These are phyloP conservation scores for Claviceps maximensis DNA, from an alignment of 2,329 filamentous ascomycete genomes.

Conservation along the genomic window DNA sequence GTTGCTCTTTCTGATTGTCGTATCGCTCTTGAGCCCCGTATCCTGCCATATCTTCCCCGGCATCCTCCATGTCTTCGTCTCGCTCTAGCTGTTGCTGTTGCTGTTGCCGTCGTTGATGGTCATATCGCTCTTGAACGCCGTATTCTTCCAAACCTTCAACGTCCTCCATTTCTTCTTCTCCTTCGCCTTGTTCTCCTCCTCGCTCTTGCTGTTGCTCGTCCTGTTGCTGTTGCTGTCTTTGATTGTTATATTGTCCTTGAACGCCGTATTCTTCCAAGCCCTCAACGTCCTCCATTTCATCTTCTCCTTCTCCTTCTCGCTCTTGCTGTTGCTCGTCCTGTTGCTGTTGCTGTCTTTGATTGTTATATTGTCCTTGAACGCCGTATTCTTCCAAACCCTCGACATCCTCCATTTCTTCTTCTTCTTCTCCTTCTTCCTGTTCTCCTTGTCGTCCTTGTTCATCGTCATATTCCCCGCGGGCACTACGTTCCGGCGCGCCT, in stretches of 20 bases:
- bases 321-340: too few species aligned
- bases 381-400: neutral
- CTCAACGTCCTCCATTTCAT: neutral
- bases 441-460: neutral
- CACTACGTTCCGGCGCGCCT: neutral
- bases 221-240: too few species aligned
- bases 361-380: neutral
- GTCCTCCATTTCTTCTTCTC: neutral
- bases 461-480: neutral
- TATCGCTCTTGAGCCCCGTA: neutral
- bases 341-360: too few species aligned
- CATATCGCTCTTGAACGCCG: neutral
- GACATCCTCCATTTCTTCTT: neutral
- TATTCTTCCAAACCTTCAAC: neutral
- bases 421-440: neutral
- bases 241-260: too few species aligned
- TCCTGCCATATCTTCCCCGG: neutral
- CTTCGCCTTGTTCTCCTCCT: too few species aligned
- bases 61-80: neutral
- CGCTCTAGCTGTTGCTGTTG: neutral
- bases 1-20: neutral
- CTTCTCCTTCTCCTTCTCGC: neutral
- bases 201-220: too few species aligned
- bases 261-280: neutral
- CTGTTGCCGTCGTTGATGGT: too few species aligned